Base-by-base conservation (phyloP, 257 asterid genomes). In the Jacaranda mimosifolia region DNA sequence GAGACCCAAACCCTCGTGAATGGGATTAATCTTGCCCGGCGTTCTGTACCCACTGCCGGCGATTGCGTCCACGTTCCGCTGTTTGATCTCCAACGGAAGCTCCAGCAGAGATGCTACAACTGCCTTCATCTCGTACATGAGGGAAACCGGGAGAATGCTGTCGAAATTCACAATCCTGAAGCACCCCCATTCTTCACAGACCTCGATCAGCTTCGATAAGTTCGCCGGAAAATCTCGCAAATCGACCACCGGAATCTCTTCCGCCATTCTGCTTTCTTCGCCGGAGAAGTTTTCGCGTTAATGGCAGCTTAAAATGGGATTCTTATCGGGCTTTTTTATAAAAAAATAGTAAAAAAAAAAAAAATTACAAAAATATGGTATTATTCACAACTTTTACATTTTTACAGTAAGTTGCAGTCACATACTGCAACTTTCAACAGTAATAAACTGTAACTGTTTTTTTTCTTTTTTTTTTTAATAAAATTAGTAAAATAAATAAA, bases 1-100 rank as follows among this genome's bases (percentile, higher is more conserved):
- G 13, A 89, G 88, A 6, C 91, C 91, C 67, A 89, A 78, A 15
- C 86, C 80, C 48, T 89, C 91, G 38, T 81, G 82, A 18, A 85
- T 81, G 9, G 93, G 93, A 66, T 81, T 86, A 36, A 3, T 74
- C 11, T 57, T 49, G 26, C 72, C 63, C 19, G 88, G 89, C 6
- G 75, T 70, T 15, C 77, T 40, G 55, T 89, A 89, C 10, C 93
- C 91, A 49, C 87, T 85, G 7, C 83, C 84, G 12, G 58, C 68
- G 52, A 85, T 80, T 9, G 71, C 87, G 45, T 81, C 85, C 0
- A 17, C 68, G 71, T 86, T 88, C 4, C 84, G 70, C 73, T 72
- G 36, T 72, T 86, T 86, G 79, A 81, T 81, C 75, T 89, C 85
- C 17, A 7, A n/a, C 5, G 93, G 91, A 78, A 85, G 88, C 53